These are phyloP conservation scores for Balamuthia mandrillaris DNA, from an alignment of 208 protist species.

Conservation along the genomic window DNA sequence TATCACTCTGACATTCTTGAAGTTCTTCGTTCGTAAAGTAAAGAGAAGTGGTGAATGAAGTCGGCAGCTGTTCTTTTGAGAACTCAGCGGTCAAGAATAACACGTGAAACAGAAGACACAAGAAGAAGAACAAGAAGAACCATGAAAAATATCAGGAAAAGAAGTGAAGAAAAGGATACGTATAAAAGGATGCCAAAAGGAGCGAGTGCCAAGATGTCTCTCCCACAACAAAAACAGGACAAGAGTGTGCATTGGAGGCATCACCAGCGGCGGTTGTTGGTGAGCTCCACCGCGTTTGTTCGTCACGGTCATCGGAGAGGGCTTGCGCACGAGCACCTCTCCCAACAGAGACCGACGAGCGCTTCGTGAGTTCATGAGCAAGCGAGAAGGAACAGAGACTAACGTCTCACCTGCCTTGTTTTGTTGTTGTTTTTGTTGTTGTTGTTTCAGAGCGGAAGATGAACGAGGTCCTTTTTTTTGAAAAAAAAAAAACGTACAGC, in stretches of 20 bases:
- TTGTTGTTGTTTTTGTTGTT: too few relatives aligned
- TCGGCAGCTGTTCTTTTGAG: neutral
- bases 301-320: neutral
- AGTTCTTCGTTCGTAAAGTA: neutral
- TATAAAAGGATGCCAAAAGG: conserved; percentile 28
- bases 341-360: neutral
- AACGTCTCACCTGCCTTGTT: conserved; percentile 14
- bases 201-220: neutral
- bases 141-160: neutral
- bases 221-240: neutral
- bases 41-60: neutral
- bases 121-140: neutral
- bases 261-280: neutral
- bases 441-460: too few relatives aligned
- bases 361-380: conserved; percentile 20
- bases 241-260: neutral
- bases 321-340: neutral
- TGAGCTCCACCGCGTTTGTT: neutral
- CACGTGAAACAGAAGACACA: neutral
- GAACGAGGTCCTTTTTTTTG: too few relatives aligned
- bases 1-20: neutral
- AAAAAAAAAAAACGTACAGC: too few relatives aligned
- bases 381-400: neutral
- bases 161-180: neutral
- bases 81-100: too few relatives aligned